Evolutionary conservation across 2,329 filamentous ascomycete species (phyloP), one percentile per base, ranked within the genome.

Genomic region (Ceratocystis huliohia): DNA sequence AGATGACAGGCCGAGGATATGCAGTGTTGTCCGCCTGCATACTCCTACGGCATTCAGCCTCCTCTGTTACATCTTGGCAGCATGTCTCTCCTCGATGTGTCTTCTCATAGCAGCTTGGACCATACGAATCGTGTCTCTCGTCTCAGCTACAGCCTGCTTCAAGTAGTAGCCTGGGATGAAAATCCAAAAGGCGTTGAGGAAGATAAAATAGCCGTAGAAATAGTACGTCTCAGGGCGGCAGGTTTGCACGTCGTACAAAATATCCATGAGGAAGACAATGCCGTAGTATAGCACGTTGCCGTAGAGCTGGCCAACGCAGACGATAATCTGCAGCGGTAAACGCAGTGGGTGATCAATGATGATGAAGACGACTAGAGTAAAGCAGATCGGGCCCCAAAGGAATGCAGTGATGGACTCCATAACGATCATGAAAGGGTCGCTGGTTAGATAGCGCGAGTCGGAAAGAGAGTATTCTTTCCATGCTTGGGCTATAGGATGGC

Each of bases 381-480:
- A 79, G 48, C 79, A 82, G 53, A 83, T 72, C 1, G 81, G 81
- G 1, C 81, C 81, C 81, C 81, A 83, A 70, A 75, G 74, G 50
- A 79, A 71, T 44, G 81, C 80, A 5, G 81, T 83, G 66, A 82
- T 72, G 66, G 78, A 74, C 72, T 84, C 81, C 80, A 83, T 83
- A 70, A 76, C 78, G n/a, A 82, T 74, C n/a, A 81, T 73, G 69
- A 84, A 83, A 22, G 79, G 71, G 70, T 84, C 80, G 15, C 74
- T 76, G 1, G 78, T 81, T 57, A 83, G 74, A 71, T 84, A 84
- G 69, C 82, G 78, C 2, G 80, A 82, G 72, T 84, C 82, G 7
- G 80, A 81, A 45, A 82, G 76, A 2, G 82, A 77, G 73, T 84
- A 83, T 70, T 84, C 81, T 71, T 83, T 84, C 81, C 82, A 84